Evolutionary conservation across 495 filamentous ascomycete species (phyloP).

Genomic region (Penicillium cinerascens): DNA sequence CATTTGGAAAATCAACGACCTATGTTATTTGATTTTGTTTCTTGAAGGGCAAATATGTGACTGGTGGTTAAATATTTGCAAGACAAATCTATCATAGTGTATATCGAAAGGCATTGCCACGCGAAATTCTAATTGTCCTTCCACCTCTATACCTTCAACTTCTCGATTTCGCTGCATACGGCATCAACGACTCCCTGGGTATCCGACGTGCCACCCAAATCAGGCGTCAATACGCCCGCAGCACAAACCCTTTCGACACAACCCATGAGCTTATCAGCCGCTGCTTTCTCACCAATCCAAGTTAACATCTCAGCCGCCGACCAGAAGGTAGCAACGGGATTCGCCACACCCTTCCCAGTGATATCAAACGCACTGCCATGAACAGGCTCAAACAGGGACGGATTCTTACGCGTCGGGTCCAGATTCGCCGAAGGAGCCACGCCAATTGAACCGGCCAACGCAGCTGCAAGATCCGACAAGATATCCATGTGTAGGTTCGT

Average conservation of each 20-base stretch:
- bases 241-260: conserved; percentile 55
- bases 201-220: conserved; percentile 50
- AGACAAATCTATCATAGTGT: no score
- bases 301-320: conserved; percentile 59
- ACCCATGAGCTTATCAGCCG: conserved; percentile 48
- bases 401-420: conserved; percentile 53
- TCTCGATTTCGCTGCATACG: conserved; percentile 51
- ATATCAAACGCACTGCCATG: conserved; percentile 64
- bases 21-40: no score
- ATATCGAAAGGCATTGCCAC: no score
- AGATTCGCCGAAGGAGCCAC: conserved; percentile 54
- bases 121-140: no score
- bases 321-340: conserved; percentile 65
- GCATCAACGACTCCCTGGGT: conserved; percentile 56
- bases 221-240: conserved; percentile 47
- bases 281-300: conserved; percentile 55
- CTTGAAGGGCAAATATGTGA: no score
- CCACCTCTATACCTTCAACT: background rate
- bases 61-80: no score
- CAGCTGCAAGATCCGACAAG: conserved; percentile 49
- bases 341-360: conserved; percentile 60
- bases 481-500: conserved; percentile 53
- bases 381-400: conserved; percentile 60
- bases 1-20: no score
- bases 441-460: conserved; percentile 46